These are phyloP conservation scores for Skeletonema tropicum DNA, from an alignment of 108 stramenopile species.

Conservation along the genomic window DNA sequence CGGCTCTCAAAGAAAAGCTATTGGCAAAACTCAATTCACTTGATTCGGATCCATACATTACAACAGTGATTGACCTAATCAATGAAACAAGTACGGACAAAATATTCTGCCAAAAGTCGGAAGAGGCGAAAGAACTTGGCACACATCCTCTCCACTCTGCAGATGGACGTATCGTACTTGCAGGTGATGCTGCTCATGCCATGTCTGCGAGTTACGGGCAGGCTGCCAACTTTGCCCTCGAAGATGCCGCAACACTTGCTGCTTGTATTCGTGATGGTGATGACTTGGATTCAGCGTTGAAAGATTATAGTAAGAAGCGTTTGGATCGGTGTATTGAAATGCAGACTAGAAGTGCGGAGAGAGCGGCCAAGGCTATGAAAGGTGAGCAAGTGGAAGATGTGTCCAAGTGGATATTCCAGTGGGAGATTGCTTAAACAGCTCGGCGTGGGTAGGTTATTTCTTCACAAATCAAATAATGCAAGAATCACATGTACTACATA, in stretches of 20 bases:
- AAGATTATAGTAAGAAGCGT: conserved; percentile 4
- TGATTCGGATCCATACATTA: not conserved
- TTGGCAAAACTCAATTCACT: conserved; percentile 5
- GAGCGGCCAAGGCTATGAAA: conserved; percentile 18
- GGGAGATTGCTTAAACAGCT: conserved; percentile 8
- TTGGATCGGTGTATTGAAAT: conserved; percentile 20
- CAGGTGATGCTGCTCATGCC: conserved; percentile 9
- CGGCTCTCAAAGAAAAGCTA: conserved; percentile 6
- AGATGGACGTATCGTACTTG: conserved; percentile 21
- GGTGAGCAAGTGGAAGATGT: conserved; percentile 12
- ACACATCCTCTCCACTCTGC: not conserved
- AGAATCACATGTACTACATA: too few relatives aligned
- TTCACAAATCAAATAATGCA: too few relatives aligned
- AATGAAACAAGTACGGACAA: not conserved
- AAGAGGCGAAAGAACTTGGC: conserved; percentile 14
- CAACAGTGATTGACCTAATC: conserved; percentile 8
- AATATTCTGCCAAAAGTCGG: conserved; percentile 8
- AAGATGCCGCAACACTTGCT: conserved; percentile 17
- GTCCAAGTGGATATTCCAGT: conserved; percentile 19
- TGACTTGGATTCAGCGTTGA: not conserved
- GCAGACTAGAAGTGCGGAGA: conserved; percentile 14
- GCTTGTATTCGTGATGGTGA: conserved; percentile 13
- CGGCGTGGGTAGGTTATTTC: too few relatives aligned
- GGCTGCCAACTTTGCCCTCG: conserved; percentile 18
- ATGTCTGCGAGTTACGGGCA: conserved; percentile 15